Evolutionary conservation across 176 grass and related monocot species (phyloP), one percentile per base, ranked within the genome.

Genomic region (Echinochloa phyllopogon): DNA sequence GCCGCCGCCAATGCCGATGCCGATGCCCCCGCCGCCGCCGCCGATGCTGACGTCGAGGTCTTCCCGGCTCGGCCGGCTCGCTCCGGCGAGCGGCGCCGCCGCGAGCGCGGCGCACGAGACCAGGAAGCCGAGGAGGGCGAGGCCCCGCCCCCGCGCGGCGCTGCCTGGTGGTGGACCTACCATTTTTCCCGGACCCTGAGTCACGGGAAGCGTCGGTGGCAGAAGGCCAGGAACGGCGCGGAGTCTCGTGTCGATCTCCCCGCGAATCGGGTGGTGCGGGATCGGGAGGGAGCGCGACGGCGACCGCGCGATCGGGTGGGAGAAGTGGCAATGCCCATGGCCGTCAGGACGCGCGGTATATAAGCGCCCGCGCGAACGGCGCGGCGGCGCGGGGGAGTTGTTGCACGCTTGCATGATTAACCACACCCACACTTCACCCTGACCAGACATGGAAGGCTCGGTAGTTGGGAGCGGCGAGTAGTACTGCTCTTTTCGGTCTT

Each of bases 71-170:
- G 57, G 66, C 18, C 58, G 52, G 48, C 12, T 61, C 17, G 84
- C 80, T 7, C 29, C 33, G n/a, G 69, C 61, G 17, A 56, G 72
- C 83, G 62, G 33, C 17, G 56, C 74, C 75, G 21, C 67, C 75
- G 21, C 67, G 48, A 85, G 11, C n/a, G 82, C 76, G 25, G 78
- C 66, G 77, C 71, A 82, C 3, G 92, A 36, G 15, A 58, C 80
- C 40, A 92, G 0, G 47, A 85, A 2, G 69, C 23, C 75, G 57
- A 87, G 78, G 42, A 92, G 41, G 65, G 77, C 29, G 65, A 87
- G 43, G 69, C 86, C 37, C 20, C 57, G 81, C 41, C 86, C 37
- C 20, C 57, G 81, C 41, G 17, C 37, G 12, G 6, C 4, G 75
- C 45, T 33, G 29, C 29, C 2, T 33, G 2, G 14, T 18, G 25